Percentiles rank a stretch among this genome's conserved stretches.
phyloP scores from a whole-genome alignment of 208 protist genomes.

The Leishmania amazonensis region DNA sequence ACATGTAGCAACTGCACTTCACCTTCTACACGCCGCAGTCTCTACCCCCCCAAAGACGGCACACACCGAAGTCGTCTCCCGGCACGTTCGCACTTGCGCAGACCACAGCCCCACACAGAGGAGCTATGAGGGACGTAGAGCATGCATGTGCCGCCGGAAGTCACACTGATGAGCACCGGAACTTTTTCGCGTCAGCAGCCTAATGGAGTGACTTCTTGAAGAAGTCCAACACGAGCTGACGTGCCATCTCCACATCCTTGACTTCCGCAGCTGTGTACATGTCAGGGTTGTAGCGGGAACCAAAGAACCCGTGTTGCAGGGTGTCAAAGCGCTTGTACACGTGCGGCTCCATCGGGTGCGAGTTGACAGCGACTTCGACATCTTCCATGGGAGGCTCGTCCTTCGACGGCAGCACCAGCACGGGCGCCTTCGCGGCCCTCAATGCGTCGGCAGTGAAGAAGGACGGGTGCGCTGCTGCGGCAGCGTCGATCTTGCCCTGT shows the following conservation, averaged over 20 bases:
- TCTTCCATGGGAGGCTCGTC: constrained; percentile 49
- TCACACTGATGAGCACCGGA: background rate
- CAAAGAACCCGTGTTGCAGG: constrained; percentile 62
- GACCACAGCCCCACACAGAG: background rate
- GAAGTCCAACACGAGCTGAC: constrained; percentile 30
- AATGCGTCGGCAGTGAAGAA: constrained; percentile 21
- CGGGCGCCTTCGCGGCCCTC: constrained; percentile 22
- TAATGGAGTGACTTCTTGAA: constrained; percentile 35
- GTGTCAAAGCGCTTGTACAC: constrained; percentile 48
- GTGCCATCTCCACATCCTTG: constrained; percentile 32
- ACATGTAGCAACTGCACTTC: background rate
- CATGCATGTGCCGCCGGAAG: background rate
- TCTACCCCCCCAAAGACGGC: background rate
- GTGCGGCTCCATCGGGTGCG: constrained; percentile 19
- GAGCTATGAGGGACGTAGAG: background rate
- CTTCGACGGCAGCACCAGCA: constrained; percentile 52
- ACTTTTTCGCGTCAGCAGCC: background rate
- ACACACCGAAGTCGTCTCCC: background rate
- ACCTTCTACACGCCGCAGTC: background rate
- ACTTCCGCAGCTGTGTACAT: constrained; percentile 31
- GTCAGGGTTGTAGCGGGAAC: constrained; percentile 41
- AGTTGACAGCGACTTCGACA: constrained; percentile 37
- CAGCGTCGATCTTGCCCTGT: constrained; percentile 35
- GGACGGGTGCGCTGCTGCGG: constrained; percentile 43
- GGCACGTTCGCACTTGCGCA: background rate